Percentiles rank a stretch among this genome's conserved stretches.
These are phyloP conservation scores for Curvularia verruculosa DNA, from an alignment of 2,329 filamentous ascomycete genomes.

Conservation along the genomic window DNA sequence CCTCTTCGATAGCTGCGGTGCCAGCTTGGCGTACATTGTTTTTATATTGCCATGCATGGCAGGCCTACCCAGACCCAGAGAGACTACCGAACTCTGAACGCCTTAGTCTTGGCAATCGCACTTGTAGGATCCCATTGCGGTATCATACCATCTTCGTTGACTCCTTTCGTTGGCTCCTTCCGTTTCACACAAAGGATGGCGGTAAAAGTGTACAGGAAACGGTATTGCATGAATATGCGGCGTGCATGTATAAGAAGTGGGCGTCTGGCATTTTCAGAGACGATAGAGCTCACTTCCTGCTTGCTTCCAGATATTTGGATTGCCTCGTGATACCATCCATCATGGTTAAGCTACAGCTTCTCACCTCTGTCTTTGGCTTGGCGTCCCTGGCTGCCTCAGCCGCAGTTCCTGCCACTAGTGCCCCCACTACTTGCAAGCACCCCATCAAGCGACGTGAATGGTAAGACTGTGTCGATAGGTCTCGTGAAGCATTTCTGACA, in stretches of 20 bases:
- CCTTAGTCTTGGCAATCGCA: neutral
- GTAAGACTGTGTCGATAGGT: slow-evolving; percentile 4
- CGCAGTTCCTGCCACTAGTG: slow-evolving; percentile 9
- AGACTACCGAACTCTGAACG: neutral
- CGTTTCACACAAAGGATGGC: neutral
- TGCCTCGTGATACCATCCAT: neutral
- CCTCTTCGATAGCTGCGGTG: neutral
- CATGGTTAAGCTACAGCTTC: slow-evolving; percentile 8
- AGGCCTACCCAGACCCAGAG: neutral
- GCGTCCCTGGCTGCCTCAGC: slow-evolving; percentile 14
- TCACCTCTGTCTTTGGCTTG: slow-evolving; percentile 13
- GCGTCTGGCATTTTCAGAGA: neutral
- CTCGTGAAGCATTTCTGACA: neutral
- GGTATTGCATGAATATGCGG: neutral
- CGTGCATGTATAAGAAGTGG: neutral
- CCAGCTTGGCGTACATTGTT: neutral
- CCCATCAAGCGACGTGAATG: slow-evolving; percentile 27
- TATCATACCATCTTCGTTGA: neutral
- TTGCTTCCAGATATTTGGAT: neutral
- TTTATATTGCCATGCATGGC: neutral
- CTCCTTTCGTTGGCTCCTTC: neutral
- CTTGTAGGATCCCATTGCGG: neutral
- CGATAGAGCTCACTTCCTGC: neutral
- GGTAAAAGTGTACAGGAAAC: neutral
- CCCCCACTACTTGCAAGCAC: slow-evolving; percentile 15